These are phyloP conservation scores for Botrytis tulipae DNA, from an alignment of 2,329 filamentous ascomycete genomes.

Conservation along the genomic window DNA sequence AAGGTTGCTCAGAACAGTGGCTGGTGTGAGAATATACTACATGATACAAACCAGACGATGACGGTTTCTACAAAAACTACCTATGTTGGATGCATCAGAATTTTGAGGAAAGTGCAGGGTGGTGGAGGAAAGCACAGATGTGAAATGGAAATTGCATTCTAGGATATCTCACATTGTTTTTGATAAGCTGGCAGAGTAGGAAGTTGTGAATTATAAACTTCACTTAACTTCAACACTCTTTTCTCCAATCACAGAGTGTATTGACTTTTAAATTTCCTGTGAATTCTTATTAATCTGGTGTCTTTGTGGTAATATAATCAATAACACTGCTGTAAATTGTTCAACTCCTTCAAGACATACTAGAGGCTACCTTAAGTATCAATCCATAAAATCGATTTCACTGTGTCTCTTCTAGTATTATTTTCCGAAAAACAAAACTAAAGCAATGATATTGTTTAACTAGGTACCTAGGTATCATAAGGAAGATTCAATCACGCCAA, in stretches of 20 bases:
- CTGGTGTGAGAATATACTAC: background rate
- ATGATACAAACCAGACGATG: background rate
- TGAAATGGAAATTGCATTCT: background rate
- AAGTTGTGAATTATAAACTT: background rate
- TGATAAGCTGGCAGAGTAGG: background rate
- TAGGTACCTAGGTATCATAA: background rate
- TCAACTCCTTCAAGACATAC: background rate
- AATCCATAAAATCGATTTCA: no score
- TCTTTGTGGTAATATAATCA: background rate
- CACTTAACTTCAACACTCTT: background rate
- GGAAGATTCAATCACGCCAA: background rate
- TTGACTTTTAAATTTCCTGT: background rate
- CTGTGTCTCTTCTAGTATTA: background rate
- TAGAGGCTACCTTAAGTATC: background rate
- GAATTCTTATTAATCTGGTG: background rate
- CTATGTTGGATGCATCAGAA: background rate
- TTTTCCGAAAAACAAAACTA: background rate
- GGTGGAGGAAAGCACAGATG: background rate
- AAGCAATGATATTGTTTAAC: background rate
- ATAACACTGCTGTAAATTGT: rapidly evolving
- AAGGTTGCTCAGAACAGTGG: background rate
- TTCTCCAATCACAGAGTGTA: background rate
- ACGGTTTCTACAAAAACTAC: background rate
- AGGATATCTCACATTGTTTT: background rate
- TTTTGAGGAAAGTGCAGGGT: background rate